A percentile compares a stretch with the other conserved stretches of the same genome.
Conservation (phyloP, 129 eudicot species). For the Flaveria ramosissima region DNA sequence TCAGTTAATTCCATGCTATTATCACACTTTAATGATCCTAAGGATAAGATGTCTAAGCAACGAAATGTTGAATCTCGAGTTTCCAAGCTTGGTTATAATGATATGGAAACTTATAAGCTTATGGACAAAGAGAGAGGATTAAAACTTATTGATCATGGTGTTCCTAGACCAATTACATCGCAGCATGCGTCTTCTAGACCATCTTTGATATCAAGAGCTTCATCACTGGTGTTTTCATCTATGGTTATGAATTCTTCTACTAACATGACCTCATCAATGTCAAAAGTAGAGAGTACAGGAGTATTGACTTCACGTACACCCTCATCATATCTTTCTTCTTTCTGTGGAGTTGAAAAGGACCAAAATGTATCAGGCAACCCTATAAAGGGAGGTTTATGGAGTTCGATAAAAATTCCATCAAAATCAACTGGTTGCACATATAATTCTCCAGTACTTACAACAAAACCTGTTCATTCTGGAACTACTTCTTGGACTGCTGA, state of each 20-base stretch:
- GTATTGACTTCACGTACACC: slow-evolving; percentile 35
- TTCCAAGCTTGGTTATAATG: slow-evolving; percentile 27
- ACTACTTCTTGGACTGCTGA: slow-evolving; percentile 27
- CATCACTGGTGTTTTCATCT: slow-evolving; percentile 33
- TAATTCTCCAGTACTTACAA: slow-evolving; percentile 32
- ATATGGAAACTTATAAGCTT: slow-evolving; percentile 28
- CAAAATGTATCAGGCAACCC: slow-evolving; percentile 21
- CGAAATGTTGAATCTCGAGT: slow-evolving; percentile 37
- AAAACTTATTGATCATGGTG: slow-evolving; percentile 30
- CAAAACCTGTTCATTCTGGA: slow-evolving; percentile 22
- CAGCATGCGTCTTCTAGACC: slow-evolving; percentile 31
- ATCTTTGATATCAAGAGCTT: slow-evolving; percentile 22
- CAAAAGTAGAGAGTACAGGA: slow-evolving; percentile 31
- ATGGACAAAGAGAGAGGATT: slow-evolving; percentile 35
- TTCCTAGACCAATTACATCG: slow-evolving; percentile 27
- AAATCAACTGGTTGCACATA: slow-evolving; percentile 29
- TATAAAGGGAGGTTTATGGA: slow-evolving; percentile 16
- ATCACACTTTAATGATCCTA: slow-evolving; percentile 32
- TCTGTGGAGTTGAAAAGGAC: slow-evolving; percentile 34
- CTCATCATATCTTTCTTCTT: slow-evolving; percentile 31
- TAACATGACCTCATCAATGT: slow-evolving; percentile 28
- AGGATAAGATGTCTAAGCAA: slow-evolving; percentile 31
- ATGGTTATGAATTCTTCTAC: slow-evolving; percentile 33
- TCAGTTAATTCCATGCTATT: slow-evolving; percentile 31
- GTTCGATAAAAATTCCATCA: slow-evolving; percentile 30